Evolutionary conservation across 352 stramenopile species (phyloP).

Genomic region (Phytopythium boreale): DNA sequence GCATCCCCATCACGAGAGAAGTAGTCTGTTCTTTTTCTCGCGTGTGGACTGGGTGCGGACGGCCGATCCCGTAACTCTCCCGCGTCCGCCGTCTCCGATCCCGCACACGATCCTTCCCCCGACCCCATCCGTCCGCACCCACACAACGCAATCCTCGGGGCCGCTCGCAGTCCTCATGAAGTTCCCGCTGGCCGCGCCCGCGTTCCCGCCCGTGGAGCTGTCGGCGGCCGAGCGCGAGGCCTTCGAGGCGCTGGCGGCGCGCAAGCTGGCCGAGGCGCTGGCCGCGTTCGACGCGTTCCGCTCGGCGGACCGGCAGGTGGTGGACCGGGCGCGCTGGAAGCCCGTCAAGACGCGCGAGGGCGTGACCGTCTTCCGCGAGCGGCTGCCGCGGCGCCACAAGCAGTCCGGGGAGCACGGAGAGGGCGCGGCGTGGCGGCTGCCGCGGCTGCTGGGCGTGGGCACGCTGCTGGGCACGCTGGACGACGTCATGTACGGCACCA

Average conservation of each 20-base stretch:
- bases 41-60: too few species aligned
- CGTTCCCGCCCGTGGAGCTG: conserved; percentile 28
- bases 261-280: conserved; percentile 24
- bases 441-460: conserved; percentile 25
- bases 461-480: conserved; percentile 30
- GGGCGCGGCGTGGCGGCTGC: conserved; percentile 20
- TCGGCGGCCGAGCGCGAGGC: conserved; percentile 18
- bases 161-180: conserved; percentile 9
- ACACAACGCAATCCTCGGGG: neutral
- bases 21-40: too few species aligned
- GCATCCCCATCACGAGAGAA: too few species aligned
- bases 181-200: conserved; percentile 24
- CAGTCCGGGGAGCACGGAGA: conserved; percentile 1
- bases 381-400: conserved; percentile 4
- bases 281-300: conserved; percentile 29
- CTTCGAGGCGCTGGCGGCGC: conserved; percentile 23
- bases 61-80: too few species aligned
- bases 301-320: conserved; percentile 10
- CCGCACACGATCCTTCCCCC: neutral
- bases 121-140: neutral
- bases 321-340: conserved; percentile 46
- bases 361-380: conserved; percentile 46
- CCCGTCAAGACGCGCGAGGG: conserved; percentile 45
- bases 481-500: conserved; percentile 55
- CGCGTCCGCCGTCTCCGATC: neutral